Base-by-base conservation (phyloP, 1,284 basidiomycete species). In the Ceratobasidium sp. region DNA sequence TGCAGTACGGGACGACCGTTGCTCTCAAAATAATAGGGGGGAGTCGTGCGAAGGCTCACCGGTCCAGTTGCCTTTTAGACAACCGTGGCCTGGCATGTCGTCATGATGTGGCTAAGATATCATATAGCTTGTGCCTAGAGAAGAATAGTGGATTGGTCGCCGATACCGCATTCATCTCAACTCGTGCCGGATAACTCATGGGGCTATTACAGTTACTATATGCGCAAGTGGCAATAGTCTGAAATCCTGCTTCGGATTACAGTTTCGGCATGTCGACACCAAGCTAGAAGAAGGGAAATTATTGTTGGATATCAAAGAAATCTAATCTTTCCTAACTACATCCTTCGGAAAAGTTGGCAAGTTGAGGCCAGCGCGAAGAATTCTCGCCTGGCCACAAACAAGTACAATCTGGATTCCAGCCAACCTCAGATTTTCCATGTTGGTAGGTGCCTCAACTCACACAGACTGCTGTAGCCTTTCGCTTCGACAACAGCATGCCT, bases 151-250 rank as follows among this genome's bases (percentile, higher is more conserved):
- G 50, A 8, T 12, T 53, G 18, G 50, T 30, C 32, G 16, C 53
- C 30, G 53, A 34, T 57, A 57, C 36, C 30, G 53, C 32, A n/a
- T 36, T 34, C 53, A 34, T 57, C 30, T 57, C 30, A 57, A 57
- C 28, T 8, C 4, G 1, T 36, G 53, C 28, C 52, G 28, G 30
- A 32, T 55, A 32, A n/a, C 30, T 16, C 16, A 52, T 30, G 52
- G 52, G 12, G 5, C 52, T 34, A 55, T 18, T 30, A 30, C 52
- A 32, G 10, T 16, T 57, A 34, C 53, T 57, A 57, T 36, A 57
- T 57, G 30, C 53, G 53, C 5, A 18, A 16, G 30, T 34, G 30
- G 30, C 5, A 5, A n/a, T 16, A 14, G 30, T 14, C 16, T 21
- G 8, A 36, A 57, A 34, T 26, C 14, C n/a, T n/a, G 32, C n/a